Base-by-base conservation (phyloP, 2,329 filamentous ascomycete species). In the Westerdykella sp. region DNA sequence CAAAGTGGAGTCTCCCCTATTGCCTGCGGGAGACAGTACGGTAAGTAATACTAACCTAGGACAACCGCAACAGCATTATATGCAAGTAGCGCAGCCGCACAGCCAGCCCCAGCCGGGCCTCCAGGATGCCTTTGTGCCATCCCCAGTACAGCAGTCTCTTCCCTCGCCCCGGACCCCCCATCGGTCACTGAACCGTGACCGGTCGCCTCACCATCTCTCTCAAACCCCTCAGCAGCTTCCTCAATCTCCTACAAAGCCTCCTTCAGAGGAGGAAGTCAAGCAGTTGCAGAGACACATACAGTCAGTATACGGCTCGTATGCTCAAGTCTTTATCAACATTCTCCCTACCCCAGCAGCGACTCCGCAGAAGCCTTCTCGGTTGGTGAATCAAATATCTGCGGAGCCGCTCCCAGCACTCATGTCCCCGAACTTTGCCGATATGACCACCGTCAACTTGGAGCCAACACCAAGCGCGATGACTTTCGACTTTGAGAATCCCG, bases 11-110 rank as follows among this genome's bases (percentile, higher is more conserved):
- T 35, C 32, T 15, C 25, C 25, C 11, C 25, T 28, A 4, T 28
- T 28, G 25, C 25, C 25, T 28, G 25, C 9, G 69, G 73, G 76
- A 55, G 73, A 73, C 59, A 65, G 59, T 55, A 69, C 68, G 62
- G 70, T 75, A 74, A 76, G 72, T 73, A 75, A 67, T 68, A 77
- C 74, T 77, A 77, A 78, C 74, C 61, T 68, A 75, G 74, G 73
- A 77, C 70, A 73, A 71, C 73, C 71, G 69, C 68, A 77, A 72
- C 85, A 90, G 79, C 84, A 88, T 79, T 77, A 81, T 73, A 79
- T 88, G 83, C 85, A 84, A 84, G 85, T 87, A 86, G 79, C 84
- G 82, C 87, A 91, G 80, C 81, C 87, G 83, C 86, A 89, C 76
- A 81, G 80, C 79, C 78, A 81, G 78, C 79, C 80, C 79, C 82